phyloP scores from a whole-genome alignment of 2,329 filamentous ascomycete species.

The Calcarisporium arbuscula region DNA sequence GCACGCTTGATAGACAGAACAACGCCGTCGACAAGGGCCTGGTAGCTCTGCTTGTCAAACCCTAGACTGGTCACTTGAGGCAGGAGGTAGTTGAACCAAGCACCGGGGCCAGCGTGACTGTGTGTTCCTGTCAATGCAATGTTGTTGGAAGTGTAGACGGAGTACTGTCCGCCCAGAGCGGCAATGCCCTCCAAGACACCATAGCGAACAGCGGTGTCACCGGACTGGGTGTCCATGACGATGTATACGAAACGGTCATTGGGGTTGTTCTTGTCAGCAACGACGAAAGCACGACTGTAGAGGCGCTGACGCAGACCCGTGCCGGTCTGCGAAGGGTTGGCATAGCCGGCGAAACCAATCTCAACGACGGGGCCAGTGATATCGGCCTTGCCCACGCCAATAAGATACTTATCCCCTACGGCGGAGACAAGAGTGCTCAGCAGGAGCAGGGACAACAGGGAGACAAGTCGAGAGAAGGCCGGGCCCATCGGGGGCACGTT shows the following conservation, averaged over 20 bases:
- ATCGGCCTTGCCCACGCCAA: constrained; percentile 52
- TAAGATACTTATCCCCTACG: constrained; percentile 34
- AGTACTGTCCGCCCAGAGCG: constrained; percentile 64
- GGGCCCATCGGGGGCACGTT: constrained; percentile 2
- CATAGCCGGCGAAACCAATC: constrained; percentile 88
- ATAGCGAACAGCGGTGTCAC: constrained; percentile 81
- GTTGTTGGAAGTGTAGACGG: constrained; percentile 71
- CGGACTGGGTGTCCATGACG: constrained; percentile 79
- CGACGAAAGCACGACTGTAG: constrained; percentile 83
- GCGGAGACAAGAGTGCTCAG: constrained; percentile 5
- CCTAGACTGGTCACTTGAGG: constrained; percentile 86
- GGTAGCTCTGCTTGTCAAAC: constrained; percentile 80
- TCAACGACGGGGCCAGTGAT: constrained; percentile 76
- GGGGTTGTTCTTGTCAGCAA: constrained; percentile 61
- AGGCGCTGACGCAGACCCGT: constrained; percentile 80
- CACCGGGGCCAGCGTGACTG: constrained; percentile 84
- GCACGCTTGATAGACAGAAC: constrained; percentile 76
- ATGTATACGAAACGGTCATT: constrained; percentile 77
- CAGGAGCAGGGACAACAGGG: constrained; percentile 6
- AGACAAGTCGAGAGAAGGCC: constrained; percentile 8
- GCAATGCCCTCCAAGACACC: constrained; percentile 75
- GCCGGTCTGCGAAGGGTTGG: constrained; percentile 74
- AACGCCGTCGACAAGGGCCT: constrained; percentile 81
- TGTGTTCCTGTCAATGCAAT: constrained; percentile 89
- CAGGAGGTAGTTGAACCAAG: constrained; percentile 90